Conservation (phyloP, 176 grass and related monocot species). For the Microstegium vimineum region DNA sequence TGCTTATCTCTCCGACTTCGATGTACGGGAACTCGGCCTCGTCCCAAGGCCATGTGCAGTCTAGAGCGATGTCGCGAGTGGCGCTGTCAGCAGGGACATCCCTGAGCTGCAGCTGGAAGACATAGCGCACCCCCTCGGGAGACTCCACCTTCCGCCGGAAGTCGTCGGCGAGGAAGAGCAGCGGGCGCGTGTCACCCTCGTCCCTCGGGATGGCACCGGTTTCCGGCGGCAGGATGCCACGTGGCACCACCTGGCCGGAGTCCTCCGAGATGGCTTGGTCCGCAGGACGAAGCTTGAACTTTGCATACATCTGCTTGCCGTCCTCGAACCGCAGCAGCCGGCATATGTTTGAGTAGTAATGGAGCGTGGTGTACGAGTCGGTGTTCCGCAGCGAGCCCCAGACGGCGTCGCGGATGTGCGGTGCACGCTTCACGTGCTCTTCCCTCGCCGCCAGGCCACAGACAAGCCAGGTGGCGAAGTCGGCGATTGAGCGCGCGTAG, state of each 20-base stretch:
- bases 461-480: conserved; percentile 60
- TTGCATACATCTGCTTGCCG: conserved; percentile 63
- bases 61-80: conserved; percentile 38
- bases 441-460: conserved; percentile 68
- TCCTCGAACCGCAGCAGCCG: conserved; percentile 59
- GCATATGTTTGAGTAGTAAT: conserved; percentile 76
- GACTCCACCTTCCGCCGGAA: conserved; percentile 43
- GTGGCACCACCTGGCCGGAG: conserved; percentile 47
- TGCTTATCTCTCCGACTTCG: conserved; percentile 55
- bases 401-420: conserved; percentile 63
- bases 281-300: conserved; percentile 58
- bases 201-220: conserved; percentile 64
- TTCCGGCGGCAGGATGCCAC: conserved; percentile 55
- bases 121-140: conserved; percentile 41
- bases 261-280: conserved; percentile 43
- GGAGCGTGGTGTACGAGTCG: conserved; percentile 54
- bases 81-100: conserved; percentile 34
- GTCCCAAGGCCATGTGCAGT: conserved; percentile 73
- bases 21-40: conserved; percentile 51
- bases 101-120: conserved; percentile 58
- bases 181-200: conserved; percentile 47
- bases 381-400: conserved; percentile 66
- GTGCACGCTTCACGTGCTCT: conserved; percentile 50
- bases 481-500: conserved; percentile 56
- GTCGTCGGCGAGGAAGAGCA: conserved; percentile 66